Base-by-base conservation (phyloP, 768 basidiomycete genomes). In the Suillus brevipes region DNA sequence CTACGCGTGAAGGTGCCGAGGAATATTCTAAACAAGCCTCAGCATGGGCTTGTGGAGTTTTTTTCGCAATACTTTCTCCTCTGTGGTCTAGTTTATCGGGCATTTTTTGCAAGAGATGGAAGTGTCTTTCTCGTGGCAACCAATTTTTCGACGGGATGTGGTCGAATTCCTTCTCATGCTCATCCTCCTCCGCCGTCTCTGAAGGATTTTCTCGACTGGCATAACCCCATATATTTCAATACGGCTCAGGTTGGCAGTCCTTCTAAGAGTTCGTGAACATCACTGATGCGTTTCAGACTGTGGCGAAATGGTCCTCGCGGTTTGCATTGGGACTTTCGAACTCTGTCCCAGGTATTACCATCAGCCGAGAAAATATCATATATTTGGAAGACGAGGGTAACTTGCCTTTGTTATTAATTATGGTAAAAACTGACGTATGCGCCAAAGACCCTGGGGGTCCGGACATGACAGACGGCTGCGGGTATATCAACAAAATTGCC, bases 291-390 rank as follows among this genome's bases (percentile, higher is more conserved):
- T 47, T n/a, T 16, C 61, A 90, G 89, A 78, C 81, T 13, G 82
- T 89, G 76, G 78, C 84, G 1, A 90, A 91, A 73, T 90, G 85
- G 84, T 78, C 83, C 14, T 81, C 88, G n/a, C 81, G 89, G 0
- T 86, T 85, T 66, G 81, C 84, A 0, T 79, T 91, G 10, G 87
- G 85, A 0, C 71, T 89, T 7, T 90, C 89, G 0, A 89, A 82
- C 59, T 89, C 89, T 1, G 78, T 85, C 5, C 89, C 89, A 7
- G 88, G 86, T 0, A 73, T 84, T 4, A 67, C 75, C 8, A 64
- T 90, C 4, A 65, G 75, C 0, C 64, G 71, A 1, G 63, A 70
- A 3, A 71, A 84, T 31, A 81, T 88, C 8, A 61, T 66, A 0
- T 66, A 75, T 10, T 78, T 80, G 20, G 72, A 75, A 8, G 89